Evolutionary conservation across 83 land plant genomes (phyloP).

Genomic region (Picea abies): DNA sequence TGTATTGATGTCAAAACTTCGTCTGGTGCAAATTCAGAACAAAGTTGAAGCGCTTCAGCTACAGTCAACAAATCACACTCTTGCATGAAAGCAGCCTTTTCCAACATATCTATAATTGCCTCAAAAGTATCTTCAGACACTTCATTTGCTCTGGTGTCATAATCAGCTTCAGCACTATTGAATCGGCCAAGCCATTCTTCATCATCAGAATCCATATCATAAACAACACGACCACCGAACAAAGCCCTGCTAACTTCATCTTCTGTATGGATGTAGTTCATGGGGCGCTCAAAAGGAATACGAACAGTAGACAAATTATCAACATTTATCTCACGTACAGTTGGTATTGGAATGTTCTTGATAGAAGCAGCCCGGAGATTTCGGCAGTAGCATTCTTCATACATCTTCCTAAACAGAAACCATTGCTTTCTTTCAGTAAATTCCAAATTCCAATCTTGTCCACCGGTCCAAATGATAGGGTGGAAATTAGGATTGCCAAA

Average conservation of each 20-base stretch:
- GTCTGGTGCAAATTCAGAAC: constrained; percentile 23
- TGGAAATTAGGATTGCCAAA: constrained; percentile 35
- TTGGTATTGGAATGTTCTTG: constrained; percentile 55
- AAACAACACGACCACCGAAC: constrained; percentile 23
- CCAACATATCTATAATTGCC: constrained; percentile 45
- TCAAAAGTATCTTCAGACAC: constrained; percentile 51
- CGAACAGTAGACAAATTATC: background rate
- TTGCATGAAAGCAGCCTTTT: constrained; percentile 34
- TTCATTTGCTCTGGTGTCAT: background rate
- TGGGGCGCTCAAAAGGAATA: constrained; percentile 35
- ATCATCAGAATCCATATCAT: constrained; percentile 77
- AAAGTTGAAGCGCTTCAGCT: constrained; percentile 20
- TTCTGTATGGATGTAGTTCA: constrained; percentile 34
- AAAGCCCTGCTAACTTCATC: constrained; percentile 54
- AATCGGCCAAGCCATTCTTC: constrained; percentile 50
- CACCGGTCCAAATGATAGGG: constrained; percentile 48
- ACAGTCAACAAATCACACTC: constrained; percentile 22
- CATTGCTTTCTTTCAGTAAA: constrained; percentile 52
- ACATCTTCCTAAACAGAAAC: constrained; percentile 58
- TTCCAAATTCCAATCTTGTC: constrained; percentile 58
- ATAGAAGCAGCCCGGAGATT: constrained; percentile 24
- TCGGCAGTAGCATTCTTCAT: constrained; percentile 40
- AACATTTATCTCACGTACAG: constrained; percentile 10
- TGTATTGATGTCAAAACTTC: constrained; percentile 30
- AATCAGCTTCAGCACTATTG: constrained; percentile 19